Percentiles rank a stretch among this genome's conserved stretches.
These are phyloP conservation scores for Coniella lustricola DNA, from an alignment of 2,329 filamentous ascomycete genomes.

Conservation along the genomic window DNA sequence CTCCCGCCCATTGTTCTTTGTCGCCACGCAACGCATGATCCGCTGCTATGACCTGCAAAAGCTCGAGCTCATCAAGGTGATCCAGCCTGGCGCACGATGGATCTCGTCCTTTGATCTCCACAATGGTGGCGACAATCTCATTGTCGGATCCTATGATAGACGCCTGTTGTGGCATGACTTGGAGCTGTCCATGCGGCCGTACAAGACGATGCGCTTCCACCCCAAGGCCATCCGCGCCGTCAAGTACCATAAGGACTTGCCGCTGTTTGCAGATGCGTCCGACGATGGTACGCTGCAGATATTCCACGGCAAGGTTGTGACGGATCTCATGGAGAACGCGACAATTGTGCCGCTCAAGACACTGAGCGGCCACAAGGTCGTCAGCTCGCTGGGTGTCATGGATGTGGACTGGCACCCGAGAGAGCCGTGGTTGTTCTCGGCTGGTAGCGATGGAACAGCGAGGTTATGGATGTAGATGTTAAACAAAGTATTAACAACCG, in stretches of 20 bases:
- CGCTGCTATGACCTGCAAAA: slow-evolving; percentile 89
- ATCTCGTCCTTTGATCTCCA: slow-evolving; percentile 93
- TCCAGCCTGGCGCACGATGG: slow-evolving; percentile 90
- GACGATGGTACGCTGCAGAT: slow-evolving; percentile 94
- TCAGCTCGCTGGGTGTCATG: slow-evolving; percentile 79
- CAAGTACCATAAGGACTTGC: slow-evolving; percentile 73
- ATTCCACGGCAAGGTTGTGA: slow-evolving; percentile 94
- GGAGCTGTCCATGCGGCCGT: slow-evolving; percentile 81
- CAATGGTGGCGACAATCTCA: slow-evolving; percentile 85
- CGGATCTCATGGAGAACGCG: slow-evolving; percentile 91
- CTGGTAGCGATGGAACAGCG: slow-evolving; percentile 88
- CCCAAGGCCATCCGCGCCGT: slow-evolving; percentile 84
- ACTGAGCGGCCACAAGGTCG: slow-evolving; percentile 80
- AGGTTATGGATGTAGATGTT: slow-evolving; percentile 68
- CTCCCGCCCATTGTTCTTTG: slow-evolving; percentile 85
- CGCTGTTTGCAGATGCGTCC: slow-evolving; percentile 88
- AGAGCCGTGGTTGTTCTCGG: slow-evolving; percentile 91
- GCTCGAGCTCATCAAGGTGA: slow-evolving; percentile 84
- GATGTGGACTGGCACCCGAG: slow-evolving; percentile 93
- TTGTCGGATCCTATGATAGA: slow-evolving; percentile 91
- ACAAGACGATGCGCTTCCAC: slow-evolving; percentile 96
- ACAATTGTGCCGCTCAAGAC: slow-evolving; percentile 96
- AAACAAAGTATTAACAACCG: neutral
- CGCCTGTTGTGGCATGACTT: slow-evolving; percentile 95
- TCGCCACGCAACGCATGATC: slow-evolving; percentile 89